phyloP scores from a whole-genome alignment of 768 basidiomycete species.

The Kwoniella heveanensis region DNA sequence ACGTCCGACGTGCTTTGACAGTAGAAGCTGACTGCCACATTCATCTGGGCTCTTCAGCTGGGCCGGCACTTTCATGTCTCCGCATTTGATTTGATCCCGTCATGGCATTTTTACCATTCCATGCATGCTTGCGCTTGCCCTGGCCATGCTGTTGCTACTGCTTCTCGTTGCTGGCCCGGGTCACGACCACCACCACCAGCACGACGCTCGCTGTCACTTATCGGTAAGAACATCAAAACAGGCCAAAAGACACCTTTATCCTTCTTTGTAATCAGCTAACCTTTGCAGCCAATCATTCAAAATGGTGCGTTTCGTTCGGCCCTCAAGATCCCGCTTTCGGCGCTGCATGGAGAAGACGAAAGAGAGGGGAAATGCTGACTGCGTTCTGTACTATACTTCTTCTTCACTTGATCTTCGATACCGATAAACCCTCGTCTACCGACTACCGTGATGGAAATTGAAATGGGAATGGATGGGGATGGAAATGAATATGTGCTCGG shows the following conservation, averaged over 20 bases:
- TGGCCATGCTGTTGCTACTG: neutral
- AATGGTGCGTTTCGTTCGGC: slow-evolving; percentile 15
- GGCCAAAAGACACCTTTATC: neutral
- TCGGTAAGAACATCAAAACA: neutral
- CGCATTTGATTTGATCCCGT: slow-evolving; percentile 1
- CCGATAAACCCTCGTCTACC: no score
- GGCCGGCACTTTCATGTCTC: neutral
- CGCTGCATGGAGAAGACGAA: neutral
- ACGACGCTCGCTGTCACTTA: neutral
- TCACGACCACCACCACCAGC: neutral
- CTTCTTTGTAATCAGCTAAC: slow-evolving; percentile 8
- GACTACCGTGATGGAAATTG: neutral
- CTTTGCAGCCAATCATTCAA: slow-evolving; percentile 22
- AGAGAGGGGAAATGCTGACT: slow-evolving; percentile 15
- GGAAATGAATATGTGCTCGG: neutral
- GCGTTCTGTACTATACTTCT: neutral
- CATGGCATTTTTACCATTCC: neutral
- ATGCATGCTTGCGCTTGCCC: neutral
- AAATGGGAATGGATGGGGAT: neutral
- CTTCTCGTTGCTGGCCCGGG: neutral
- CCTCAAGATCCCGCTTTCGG: neutral
- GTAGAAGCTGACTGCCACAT: no score
- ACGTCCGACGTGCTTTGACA: no score
- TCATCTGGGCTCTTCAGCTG: neutral
- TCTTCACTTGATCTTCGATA: no score